A percentile compares a stretch with the other conserved stretches of the same genome.
phyloP scores from a whole-genome alignment of 2,329 filamentous ascomycete genomes.

The Botrytis sinoallii region DNA sequence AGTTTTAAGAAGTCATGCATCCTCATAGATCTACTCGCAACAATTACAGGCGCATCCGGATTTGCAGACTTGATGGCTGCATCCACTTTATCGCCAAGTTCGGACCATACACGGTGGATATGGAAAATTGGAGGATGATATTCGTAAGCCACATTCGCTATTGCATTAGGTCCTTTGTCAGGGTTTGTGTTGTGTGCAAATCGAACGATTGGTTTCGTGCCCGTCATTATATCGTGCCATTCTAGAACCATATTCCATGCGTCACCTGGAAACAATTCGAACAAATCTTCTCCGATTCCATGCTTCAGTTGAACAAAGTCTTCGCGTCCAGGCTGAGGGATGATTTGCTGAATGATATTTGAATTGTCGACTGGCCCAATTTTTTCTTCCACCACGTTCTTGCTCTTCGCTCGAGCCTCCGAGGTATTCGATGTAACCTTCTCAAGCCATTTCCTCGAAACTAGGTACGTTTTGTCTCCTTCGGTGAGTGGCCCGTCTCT shows the following conservation, averaged over 20 bases:
- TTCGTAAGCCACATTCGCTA: conserved; percentile 74
- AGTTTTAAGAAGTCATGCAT: conserved; percentile 74
- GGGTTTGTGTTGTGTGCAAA: conserved; percentile 73
- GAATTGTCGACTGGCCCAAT: conserved; percentile 81
- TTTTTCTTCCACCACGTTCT: conserved; percentile 57
- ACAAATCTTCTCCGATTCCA: conserved; percentile 66
- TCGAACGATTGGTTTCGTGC: conserved; percentile 69
- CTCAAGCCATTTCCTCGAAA: conserved; percentile 77
- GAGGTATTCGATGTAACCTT: conserved; percentile 65
- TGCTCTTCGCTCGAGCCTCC: conserved; percentile 55
- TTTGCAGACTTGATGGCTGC: conserved; percentile 60
- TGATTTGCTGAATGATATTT: conserved; percentile 66
- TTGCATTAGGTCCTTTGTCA: conserved; percentile 44
- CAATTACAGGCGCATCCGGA: conserved; percentile 60
- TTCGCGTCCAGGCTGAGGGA: conserved; percentile 48
- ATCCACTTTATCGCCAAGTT: conserved; percentile 53
- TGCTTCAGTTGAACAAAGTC: conserved; percentile 72
- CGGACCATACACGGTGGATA: conserved; percentile 72
- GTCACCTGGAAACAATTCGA: conserved; percentile 71
- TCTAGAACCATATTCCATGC: conserved; percentile 78
- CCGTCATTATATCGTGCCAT: conserved; percentile 76
- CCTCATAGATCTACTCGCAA: conserved; percentile 67
- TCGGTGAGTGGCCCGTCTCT: conserved; percentile 53
- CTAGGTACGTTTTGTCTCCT: conserved; percentile 71
- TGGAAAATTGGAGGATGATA: conserved; percentile 81